Base-by-base conservation (phyloP, 352 stramenopile genomes). In the Phytophthora palmivora region DNA sequence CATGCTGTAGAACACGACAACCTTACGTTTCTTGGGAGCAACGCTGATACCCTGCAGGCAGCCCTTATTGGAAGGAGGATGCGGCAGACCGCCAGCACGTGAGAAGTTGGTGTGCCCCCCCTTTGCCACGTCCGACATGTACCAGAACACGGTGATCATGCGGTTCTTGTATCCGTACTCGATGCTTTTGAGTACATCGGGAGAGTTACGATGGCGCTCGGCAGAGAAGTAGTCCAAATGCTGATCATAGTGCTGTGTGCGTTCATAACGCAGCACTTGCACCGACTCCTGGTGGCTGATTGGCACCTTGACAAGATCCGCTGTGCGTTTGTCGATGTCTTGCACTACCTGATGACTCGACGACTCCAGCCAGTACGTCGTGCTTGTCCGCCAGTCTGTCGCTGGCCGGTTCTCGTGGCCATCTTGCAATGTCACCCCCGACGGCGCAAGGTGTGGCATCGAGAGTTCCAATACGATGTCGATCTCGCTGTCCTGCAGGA, bases 111-210 rank as follows among this genome's bases (percentile, higher is more conserved):
- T 92, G 63, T 94, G 71, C 19, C 84, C 79, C 49, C 79, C 79
- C 43, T 82, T 75, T 24, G 75, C 73, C 8, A 93, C 82, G 50
- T 91, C 84, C 46, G 82, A 94, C 85, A 94, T 92, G 79, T 91
- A 94, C 83, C 82, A 92, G 53, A 94, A 92, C 15, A 94, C 85
- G 0, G 82, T 94, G 63, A 91, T 91, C 83, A 92, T 91, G 58
- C 82, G 84, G 66, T 92, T 92, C 69, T 91, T 89, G 76, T 79
- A 72, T n/a, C 82, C 79, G 36, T 90, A 61, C 12, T 92, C 70
- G 48, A 90, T 86, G 16, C 37, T 74, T 22, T 81, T 28, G 5
- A 93, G 63, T 30, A 91, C 34, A 5, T 63, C 41, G 1, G 62
- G 67, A 11, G 66, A 69, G 44, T 87, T 88, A 9, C 58, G 63